Conservation (phyloP, 192 early-diverging fungal genomes). For the Rhizophagus clarus region DNA sequence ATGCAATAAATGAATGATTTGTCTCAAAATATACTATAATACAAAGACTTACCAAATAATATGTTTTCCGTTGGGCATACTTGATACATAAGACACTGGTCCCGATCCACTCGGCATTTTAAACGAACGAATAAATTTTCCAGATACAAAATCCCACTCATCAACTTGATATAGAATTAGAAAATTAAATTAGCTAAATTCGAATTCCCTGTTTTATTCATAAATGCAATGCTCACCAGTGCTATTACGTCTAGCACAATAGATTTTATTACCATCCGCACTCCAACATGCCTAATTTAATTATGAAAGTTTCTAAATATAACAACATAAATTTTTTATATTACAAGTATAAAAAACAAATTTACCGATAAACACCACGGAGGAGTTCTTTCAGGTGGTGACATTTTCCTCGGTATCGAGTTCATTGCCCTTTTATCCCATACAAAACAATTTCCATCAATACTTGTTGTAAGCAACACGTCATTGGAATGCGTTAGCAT, state of each 20-base stretch:
- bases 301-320: neutral
- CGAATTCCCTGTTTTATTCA: neutral
- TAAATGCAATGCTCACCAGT: constrained; percentile 53
- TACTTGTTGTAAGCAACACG: constrained; percentile 70
- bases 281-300: constrained; percentile 76
- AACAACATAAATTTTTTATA: too few relatives aligned
- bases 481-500: constrained; percentile 37
- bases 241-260: constrained; percentile 85
- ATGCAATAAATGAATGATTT: neutral
- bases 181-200: constrained; percentile 10
- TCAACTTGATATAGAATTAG: constrained; percentile 60
- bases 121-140: constrained; percentile 69
- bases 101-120: constrained; percentile 89
- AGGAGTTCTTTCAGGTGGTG: constrained; percentile 63
- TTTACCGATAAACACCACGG: constrained; percentile 72
- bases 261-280: constrained; percentile 78
- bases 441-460: constrained; percentile 71
- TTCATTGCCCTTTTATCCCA: constrained; percentile 74
- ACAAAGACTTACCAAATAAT: constrained; percentile 72
- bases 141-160: constrained; percentile 78
- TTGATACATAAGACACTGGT: constrained; percentile 74
- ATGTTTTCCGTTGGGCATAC: constrained; percentile 79
- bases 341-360: neutral
- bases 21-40: too few relatives aligned
- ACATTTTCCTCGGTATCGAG: constrained; percentile 51